Base-by-base conservation (phyloP, 352 stramenopile species). In the Thalassiosira allenii region DNA sequence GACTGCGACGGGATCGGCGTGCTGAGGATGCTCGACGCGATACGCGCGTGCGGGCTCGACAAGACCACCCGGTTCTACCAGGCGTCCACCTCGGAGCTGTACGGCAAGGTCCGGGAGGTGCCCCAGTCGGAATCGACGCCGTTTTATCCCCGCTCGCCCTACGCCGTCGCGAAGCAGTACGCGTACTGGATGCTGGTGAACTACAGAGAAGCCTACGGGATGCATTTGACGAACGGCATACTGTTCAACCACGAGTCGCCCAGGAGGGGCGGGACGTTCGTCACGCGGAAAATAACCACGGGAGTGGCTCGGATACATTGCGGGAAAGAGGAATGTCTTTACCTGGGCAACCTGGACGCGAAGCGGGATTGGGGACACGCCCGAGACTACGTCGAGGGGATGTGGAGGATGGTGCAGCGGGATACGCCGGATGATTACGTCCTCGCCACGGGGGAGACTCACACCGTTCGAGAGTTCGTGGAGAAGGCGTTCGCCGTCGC, bases 181-280 rank as follows among this genome's bases (percentile, higher is more conserved):
- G 97, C 97, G 0, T 99, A 96, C 82, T 99, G 97, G 97, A 99
- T 98, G 73, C 89, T 99, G 6, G 94, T 99, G 43, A 99, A 99
- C 91, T 99, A 99, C 84, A 95, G 97, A 63, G 97, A 99, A 86
- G 97, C 97, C 9, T 98, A 98, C 86, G 91, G 93, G 33, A 97
- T 97, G 92, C 90, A 96, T 70, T 91, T 97, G 11, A 96, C 96
- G 47, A 99, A 99, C 72, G 97, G 97, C 57, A 99, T 99, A 80
- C 84, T 99, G 20, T 99, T 99, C 93, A 99, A 99, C 92, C 97
- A 99, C 88, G 97, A 99, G 86, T 98, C 96, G 70, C 97, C 97
- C 40, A 95, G 97, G 54, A 96, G 97, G 63, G 97, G 97, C 32
- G 96, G 95, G 29, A 99, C 97, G 0, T 99, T 99, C 77, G 97